Evolutionary conservation across 1,284 basidiomycete species (phyloP).

Genomic region (Heterobasidion annosum): DNA sequence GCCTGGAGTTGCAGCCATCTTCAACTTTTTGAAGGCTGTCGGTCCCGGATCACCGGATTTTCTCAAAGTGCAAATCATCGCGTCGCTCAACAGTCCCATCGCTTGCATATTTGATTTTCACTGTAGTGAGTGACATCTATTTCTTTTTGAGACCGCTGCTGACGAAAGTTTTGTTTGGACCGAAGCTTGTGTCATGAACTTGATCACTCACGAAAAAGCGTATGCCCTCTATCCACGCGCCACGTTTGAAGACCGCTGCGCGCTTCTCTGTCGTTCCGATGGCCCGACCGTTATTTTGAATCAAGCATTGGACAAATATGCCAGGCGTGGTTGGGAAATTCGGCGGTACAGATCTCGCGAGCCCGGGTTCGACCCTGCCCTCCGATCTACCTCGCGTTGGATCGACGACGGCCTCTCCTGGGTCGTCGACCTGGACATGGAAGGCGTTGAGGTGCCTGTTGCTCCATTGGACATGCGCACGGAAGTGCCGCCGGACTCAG

Average conservation of each 20-base stretch:
- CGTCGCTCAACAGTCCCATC: conserved; percentile 17
- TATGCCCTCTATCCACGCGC: conserved; percentile 24
- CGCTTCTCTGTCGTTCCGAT: conserved; percentile 4
- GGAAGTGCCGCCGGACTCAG: too few relatives aligned
- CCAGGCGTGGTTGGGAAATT: conserved; percentile 17
- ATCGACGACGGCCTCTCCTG: conserved; percentile 19
- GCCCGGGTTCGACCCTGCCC: background rate
- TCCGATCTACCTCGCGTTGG: conserved; percentile 13
- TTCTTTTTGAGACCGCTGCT: background rate
- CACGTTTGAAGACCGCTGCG: conserved; percentile 19
- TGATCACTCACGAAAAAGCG: conserved; percentile 23
- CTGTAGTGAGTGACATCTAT: conserved; percentile 26
- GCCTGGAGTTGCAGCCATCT: too few relatives aligned
- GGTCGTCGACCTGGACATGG: conserved; percentile 17
- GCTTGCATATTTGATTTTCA: conserved; percentile 31
- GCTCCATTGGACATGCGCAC: too few relatives aligned
- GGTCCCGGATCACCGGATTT: background rate
- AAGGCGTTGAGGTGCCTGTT: conserved; percentile 8
- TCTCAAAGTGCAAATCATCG: conserved; percentile 28
- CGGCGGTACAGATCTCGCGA: conserved; percentile 3
- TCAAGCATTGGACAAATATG: conserved; percentile 17
- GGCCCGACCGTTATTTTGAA: conserved; percentile 1
- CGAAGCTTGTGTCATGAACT: conserved; percentile 37
- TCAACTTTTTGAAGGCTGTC: too few relatives aligned
- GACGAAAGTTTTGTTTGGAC: background rate